Evolutionary conservation across 805 yeast genomes (phyloP), one percentile per base, ranked within the genome.

Genomic region (Barnettozyma siamensis): DNA sequence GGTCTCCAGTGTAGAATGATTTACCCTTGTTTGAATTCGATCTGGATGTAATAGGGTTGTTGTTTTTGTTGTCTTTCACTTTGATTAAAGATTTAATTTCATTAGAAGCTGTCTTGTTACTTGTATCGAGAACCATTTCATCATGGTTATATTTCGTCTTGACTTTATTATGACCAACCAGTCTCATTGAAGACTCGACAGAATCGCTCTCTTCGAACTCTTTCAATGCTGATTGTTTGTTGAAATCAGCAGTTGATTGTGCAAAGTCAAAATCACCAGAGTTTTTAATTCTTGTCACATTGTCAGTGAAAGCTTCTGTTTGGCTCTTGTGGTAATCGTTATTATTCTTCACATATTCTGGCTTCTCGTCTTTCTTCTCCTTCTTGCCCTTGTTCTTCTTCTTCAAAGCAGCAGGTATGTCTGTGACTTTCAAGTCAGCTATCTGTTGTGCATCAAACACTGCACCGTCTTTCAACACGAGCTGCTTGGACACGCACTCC

Each of bases 181-280:
- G 68, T 49, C 95, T 70, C 33, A 75, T 69, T 12, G 70, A 66
- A 2, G 82, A 80, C 31, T 72, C 76, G 15, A 77, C 69, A 16
- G 67, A 71, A 56, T 88, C 96, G 40, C 69, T 64, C 46, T 70
- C 70, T 38, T 77, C 78, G 54, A 89, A 73, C 56, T 87, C 88
- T 37, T 83, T 84, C 60, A 89, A 83, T 4, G 88, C 91, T 6
- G 80, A 70, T 44, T 71, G 67, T 60, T 89, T 89, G 60, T 89
- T 93, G 55, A 89, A 89, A 68, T 80, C 78, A 19, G 81, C 81
- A 47, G 89, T 69, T 56, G 84, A 86, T 12, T 86, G 80, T 41
- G 78, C 86, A 61, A 89, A 89, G 59, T 89, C 96, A 62, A 89
- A 89, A 48, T 88, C 96, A 18, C 67, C 72, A 41, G 70, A 58